Conservation (phyloP, 108 stramenopile genomes). For the Conticribra weissflogii region DNA sequence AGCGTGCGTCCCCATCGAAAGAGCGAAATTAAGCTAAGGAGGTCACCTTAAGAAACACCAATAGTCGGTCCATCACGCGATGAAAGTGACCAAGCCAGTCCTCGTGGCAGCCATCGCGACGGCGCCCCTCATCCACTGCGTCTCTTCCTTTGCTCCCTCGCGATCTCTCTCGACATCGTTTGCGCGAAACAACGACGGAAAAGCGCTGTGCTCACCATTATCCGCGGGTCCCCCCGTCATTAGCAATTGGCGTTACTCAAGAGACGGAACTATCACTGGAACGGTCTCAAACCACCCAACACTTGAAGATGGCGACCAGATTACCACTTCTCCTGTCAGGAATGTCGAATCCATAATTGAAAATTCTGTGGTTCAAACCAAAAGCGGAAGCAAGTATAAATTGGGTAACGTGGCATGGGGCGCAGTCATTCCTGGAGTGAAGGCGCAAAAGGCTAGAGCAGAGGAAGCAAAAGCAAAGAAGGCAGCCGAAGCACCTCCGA, state of each 20-base stretch:
- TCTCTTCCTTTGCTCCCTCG: constrained; percentile 21
- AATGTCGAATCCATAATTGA: constrained; percentile 23
- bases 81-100: not conserved
- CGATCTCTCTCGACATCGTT: constrained; percentile 5
- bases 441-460: constrained; percentile 17
- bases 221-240: constrained; percentile 39
- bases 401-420: constrained; percentile 47
- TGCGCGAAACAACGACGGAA: not conserved
- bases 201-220: constrained; percentile 28
- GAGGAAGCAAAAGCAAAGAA: constrained; percentile 15
- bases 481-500: constrained; percentile 4
- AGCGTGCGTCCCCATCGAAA: no score
- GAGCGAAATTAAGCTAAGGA: no score
- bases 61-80: no score
- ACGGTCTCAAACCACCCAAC: constrained; percentile 63
- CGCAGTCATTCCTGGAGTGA: constrained; percentile 16
- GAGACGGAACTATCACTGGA: constrained; percentile 53
- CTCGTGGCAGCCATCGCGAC: constrained; percentile 1
- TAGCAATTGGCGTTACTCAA: constrained; percentile 40
- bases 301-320: constrained; percentile 55
- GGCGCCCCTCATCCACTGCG: constrained; percentile 1
- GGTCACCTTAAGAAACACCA: no score
- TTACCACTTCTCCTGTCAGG: constrained; percentile 54
- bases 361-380: constrained; percentile 62
- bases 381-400: constrained; percentile 77